phyloP scores from a whole-genome alignment of 495 filamentous ascomycete species.

The Penicillium flavigenum region DNA sequence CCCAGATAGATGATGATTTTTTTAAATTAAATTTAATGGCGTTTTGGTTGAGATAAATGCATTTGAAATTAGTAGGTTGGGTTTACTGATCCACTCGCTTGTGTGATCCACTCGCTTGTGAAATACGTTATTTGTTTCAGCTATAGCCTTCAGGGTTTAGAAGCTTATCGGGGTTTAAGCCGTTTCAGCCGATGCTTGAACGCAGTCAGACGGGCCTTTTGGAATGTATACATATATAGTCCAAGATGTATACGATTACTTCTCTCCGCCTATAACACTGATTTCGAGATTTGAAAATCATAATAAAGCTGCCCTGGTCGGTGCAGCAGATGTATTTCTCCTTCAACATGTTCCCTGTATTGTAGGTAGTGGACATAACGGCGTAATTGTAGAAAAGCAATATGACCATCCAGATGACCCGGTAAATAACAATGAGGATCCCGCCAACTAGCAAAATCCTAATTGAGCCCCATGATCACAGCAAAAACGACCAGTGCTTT shows the following conservation, averaged over 20 bases:
- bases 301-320: slow-evolving; percentile 21
- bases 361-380: slow-evolving; percentile 28
- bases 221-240: neutral
- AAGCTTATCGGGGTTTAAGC: slow-evolving; percentile 1
- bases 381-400: slow-evolving; percentile 22
- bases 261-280: neutral
- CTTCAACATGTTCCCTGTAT: slow-evolving; percentile 24
- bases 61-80: no score
- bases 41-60: no score
- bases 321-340: slow-evolving; percentile 29
- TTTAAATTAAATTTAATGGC: no score
- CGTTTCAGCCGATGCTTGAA: neutral
- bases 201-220: neutral
- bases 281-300: neutral
- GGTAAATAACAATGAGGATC: slow-evolving; percentile 2
- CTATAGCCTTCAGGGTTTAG: neutral
- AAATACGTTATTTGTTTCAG: neutral
- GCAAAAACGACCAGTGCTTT: slow-evolving; percentile 3
- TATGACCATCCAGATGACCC: neutral
- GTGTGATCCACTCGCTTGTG: no score
- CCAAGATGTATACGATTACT: neutral
- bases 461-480: neutral
- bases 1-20: no score
- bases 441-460: neutral
- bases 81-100: no score